Conservation (phyloP, 495 filamentous ascomycete genomes). For the Trichoderma virens region DNA sequence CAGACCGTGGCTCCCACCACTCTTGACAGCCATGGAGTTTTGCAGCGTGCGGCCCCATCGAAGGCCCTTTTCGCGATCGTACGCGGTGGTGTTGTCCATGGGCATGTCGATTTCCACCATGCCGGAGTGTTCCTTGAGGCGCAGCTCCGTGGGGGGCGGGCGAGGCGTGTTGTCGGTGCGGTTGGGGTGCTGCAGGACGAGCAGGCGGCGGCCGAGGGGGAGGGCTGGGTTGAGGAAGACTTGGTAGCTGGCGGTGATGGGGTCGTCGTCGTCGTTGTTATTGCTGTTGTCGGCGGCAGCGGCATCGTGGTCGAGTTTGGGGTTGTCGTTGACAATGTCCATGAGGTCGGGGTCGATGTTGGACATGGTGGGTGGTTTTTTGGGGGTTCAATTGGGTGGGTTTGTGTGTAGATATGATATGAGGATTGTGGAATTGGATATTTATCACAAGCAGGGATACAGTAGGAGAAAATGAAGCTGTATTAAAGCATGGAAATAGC, state of each 20-base stretch:
- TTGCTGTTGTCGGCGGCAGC: slow-evolving; percentile 15
- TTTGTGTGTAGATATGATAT: background rate
- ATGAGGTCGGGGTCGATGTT: slow-evolving; percentile 3
- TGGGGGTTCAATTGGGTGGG: background rate
- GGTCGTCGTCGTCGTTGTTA: slow-evolving; percentile 30
- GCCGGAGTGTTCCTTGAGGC: slow-evolving; percentile 36
- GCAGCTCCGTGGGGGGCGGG: slow-evolving; percentile 29
- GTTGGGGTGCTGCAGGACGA: slow-evolving; percentile 38
- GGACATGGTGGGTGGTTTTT: background rate
- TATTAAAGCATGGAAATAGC: background rate
- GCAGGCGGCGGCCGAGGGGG: slow-evolving; percentile 31
- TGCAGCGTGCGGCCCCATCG: slow-evolving; percentile 35
- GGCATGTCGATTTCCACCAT: slow-evolving; percentile 44
- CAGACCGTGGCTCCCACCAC: slow-evolving; percentile 38
- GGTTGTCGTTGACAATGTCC: background rate
- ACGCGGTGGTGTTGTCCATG: slow-evolving; percentile 28
- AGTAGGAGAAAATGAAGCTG: background rate
- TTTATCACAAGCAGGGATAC: no score
- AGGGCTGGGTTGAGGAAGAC: slow-evolving; percentile 41
- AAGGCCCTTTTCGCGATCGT: slow-evolving; percentile 41
- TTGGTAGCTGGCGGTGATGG: slow-evolving; percentile 39
- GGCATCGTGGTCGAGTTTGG: background rate
- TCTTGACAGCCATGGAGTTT: slow-evolving; percentile 35
- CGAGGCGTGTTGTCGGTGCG: slow-evolving; percentile 25
- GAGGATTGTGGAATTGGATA: background rate